Conservation (phyloP, 768 basidiomycete species). For the Tricholomella constricta region DNA sequence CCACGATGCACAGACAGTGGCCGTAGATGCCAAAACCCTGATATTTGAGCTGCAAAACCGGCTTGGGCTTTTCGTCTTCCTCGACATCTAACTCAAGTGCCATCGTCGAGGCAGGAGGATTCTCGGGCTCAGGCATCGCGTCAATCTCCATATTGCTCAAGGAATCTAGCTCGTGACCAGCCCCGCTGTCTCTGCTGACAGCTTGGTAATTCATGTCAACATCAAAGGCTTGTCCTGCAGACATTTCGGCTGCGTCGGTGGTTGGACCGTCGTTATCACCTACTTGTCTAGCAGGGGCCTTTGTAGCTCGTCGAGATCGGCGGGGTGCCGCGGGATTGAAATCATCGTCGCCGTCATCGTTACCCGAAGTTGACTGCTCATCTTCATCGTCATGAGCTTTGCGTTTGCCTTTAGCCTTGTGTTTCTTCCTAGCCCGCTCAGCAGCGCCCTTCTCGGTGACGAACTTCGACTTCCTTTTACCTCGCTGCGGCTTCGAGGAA, state of each 20-base stretch:
- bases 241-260: conserved; percentile 17
- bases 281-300: neutral
- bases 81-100: conserved; percentile 50
- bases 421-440: conserved; percentile 27
- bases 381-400: conserved; percentile 25
- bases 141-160: conserved; percentile 8
- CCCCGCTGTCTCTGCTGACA: neutral
- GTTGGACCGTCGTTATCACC: conserved; percentile 25
- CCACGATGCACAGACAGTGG: conserved; percentile 77
- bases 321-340: conserved; percentile 5
- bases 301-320: conserved; percentile 9
- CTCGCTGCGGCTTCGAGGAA: conserved; percentile 17
- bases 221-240: conserved; percentile 33
- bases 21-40: conserved; percentile 72
- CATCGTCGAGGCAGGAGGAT: conserved; percentile 16
- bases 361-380: conserved; percentile 21
- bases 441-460: conserved; percentile 3
- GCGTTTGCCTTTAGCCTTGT: conserved; percentile 42
- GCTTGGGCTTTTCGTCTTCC: conserved; percentile 78
- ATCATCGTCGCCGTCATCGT: conserved; percentile 12
- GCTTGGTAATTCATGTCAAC: conserved; percentile 7
- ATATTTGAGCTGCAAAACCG: conserved; percentile 63
- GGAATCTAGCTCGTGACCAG: neutral
- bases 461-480: conserved; percentile 22
- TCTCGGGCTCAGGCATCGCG: conserved; percentile 9